A percentile compares a stretch with the other conserved stretches of the same genome.
These are phyloP conservation scores for Colletotrichum limetticola DNA, from an alignment of 2,329 filamentous ascomycete species.

Conservation along the genomic window DNA sequence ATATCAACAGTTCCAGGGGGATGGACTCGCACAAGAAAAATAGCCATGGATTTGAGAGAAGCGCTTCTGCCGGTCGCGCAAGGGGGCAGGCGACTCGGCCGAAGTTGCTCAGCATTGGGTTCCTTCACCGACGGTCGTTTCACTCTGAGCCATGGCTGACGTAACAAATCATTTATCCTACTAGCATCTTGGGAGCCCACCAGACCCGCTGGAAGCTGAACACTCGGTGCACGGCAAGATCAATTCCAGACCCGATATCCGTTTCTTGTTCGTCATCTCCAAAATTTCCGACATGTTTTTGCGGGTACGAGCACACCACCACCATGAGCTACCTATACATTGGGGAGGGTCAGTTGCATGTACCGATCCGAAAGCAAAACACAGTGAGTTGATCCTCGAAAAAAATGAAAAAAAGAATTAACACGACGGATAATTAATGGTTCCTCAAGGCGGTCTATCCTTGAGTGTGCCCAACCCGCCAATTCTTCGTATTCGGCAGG, in stretches of 20 bases:
- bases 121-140: too few species aligned
- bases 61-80: neutral
- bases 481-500: slow-evolving; percentile 34
- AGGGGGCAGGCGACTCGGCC: neutral
- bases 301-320: neutral
- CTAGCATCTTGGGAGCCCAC: neutral
- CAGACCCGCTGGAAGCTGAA: neutral
- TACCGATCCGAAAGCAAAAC: too few species aligned
- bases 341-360: neutral
- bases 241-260: neutral
- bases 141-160: neutral
- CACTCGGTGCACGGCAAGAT: neutral
- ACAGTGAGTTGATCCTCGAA: too few species aligned
- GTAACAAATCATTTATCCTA: neutral
- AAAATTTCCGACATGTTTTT: neutral
- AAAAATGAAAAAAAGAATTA: too few species aligned
- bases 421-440: too few species aligned
- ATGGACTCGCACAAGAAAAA: too few species aligned
- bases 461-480: slow-evolving; percentile 1
- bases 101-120: too few species aligned
- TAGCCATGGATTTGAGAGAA: neutral
- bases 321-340: too few species aligned
- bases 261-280: neutral
- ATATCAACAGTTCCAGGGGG: too few species aligned
- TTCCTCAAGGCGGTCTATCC: too few species aligned